These are phyloP conservation scores for Amanita pallidorosea DNA, from an alignment of 768 basidiomycete genomes.

Conservation along the genomic window DNA sequence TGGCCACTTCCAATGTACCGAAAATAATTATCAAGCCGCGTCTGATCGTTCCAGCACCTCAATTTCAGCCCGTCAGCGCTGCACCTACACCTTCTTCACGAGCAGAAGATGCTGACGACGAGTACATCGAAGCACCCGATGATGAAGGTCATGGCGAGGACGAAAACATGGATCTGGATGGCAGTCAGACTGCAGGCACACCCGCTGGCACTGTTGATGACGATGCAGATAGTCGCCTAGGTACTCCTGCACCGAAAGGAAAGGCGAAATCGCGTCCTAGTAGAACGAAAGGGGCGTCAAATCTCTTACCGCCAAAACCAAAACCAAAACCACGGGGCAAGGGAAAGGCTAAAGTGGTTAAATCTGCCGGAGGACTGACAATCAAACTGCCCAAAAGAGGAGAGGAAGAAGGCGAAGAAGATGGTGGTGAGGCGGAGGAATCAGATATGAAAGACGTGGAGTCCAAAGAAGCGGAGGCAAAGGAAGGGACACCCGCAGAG, in stretches of 20 bases:
- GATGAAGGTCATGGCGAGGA: constrained; percentile 20
- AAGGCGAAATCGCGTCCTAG: constrained; percentile 28
- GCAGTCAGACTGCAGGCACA: constrained; percentile 13
- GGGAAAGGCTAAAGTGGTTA: constrained; percentile 18
- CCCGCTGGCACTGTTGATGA: constrained; percentile 24
- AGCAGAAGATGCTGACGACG: constrained; percentile 22
- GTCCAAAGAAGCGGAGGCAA: constrained; percentile 18
- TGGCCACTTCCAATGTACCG: constrained; percentile 15
- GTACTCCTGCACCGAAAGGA: constrained; percentile 23
- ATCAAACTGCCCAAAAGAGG: constrained; percentile 20
- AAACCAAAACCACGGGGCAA: constrained; percentile 29
- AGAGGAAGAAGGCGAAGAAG: constrained; percentile 19
- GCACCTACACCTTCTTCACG: constrained; percentile 17
- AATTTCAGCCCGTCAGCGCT: constrained; percentile 10
- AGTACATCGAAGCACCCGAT: constrained; percentile 21
- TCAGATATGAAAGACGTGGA: constrained; percentile 15
- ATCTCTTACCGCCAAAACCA: constrained; percentile 15
- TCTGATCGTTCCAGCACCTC: constrained; percentile 14
- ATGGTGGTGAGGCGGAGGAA: constrained; percentile 25
- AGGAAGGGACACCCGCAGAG: constrained; percentile 21
- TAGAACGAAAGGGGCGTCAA: constrained; percentile 22
- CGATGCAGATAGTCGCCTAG: constrained; percentile 14
- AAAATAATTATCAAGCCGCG: constrained; percentile 45
- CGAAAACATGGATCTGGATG: constrained; percentile 26
- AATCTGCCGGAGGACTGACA: constrained; percentile 13